Base-by-base conservation (phyloP, 2,329 filamentous ascomycete genomes). In the Cercospora sp. region DNA sequence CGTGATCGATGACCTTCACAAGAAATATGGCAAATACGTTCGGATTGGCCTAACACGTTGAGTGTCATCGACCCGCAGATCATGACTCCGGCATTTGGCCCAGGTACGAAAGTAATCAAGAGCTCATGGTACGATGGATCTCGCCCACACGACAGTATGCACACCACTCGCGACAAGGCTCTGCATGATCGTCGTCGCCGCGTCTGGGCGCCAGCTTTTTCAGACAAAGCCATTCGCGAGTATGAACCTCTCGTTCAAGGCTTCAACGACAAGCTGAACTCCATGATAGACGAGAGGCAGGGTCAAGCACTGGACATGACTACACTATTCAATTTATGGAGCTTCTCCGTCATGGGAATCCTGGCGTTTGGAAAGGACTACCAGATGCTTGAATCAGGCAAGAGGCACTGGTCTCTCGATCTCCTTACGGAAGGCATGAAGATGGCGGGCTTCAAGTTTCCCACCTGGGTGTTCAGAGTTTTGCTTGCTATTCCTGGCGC, bases 291-390 rank as follows among this genome's bases (percentile, higher is more conserved):
- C 3, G 61, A 67, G n/a, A 58, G 53, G 12, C 51, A 64, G 5
- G 71, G 77, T 64, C 61, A 74, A 65, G 70, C 76, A 1, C 68
- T 85, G 9, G 76, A 82, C 58, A 74, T 82, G 34, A 72, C 77
- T 1, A 77, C 80, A 58, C 82, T 78, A 72, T 80, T 82, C 68
- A 80, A 78, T 28, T 77, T 80, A 37, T 84, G 80, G 71, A 78
- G 74, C 21, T 84, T 82, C 72, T 82, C 84, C 71, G 77, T 82
- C 26, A 83, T 84, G 79, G 80, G 64, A 4, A 77, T 78, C 8
- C 73, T 85, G 34, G 80, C 81, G 0, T 84, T 84, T 71, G 81
- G 80, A 4, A 75, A 79, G 62, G 74, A 81, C 58, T 81, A 81
- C 70, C 77, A 79, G 34, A 81, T 80, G 74, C 73, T 82, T 18